Percentiles rank a stretch among this genome's conserved stretches.
phyloP scores from a whole-genome alignment of 495 filamentous ascomycete species.

The Annulohypoxylon bovei region DNA sequence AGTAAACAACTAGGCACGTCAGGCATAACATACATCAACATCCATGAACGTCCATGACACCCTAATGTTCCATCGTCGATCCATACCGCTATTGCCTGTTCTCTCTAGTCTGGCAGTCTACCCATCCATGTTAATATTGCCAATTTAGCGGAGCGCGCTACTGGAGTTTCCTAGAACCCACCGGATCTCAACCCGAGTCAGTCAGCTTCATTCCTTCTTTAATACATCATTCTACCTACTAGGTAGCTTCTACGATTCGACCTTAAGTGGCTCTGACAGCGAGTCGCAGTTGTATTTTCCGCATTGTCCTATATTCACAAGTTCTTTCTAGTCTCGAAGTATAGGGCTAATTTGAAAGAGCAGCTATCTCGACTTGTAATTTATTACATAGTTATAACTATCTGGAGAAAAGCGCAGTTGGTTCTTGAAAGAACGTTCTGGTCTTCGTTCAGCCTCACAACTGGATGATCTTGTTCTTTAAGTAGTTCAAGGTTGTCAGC shows the following conservation, averaged over 20 bases:
- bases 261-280: conserved; percentile 13
- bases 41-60: conserved; percentile 31
- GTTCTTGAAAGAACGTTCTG: conserved; percentile 7
- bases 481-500: conserved; percentile 12
- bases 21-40: conserved; percentile 13
- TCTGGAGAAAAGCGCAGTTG: not conserved
- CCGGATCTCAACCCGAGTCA: conserved; percentile 36
- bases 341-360: not conserved
- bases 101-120: conserved; percentile 6
- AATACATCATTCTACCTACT: conserved; percentile 13
- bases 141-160: conserved; percentile 39
- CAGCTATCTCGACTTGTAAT: not conserved
- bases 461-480: not conserved
- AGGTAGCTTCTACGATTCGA: conserved; percentile 6
- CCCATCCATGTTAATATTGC: conserved; percentile 42
- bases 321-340: not conserved
- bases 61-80: conserved; percentile 32
- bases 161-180: conserved; percentile 19
- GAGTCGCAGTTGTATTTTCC: conserved; percentile 19
- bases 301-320: not conserved
- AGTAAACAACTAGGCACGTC: conserved; percentile 28
- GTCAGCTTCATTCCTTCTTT: conserved; percentile 20
- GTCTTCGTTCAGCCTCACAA: conserved; percentile 1
- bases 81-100: conserved; percentile 28
- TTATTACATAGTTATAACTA: not conserved